Evolutionary conservation across 2,329 filamentous ascomycete species (phyloP), one percentile per base, ranked within the genome.

Genomic region (Acrocalymma vagum): DNA sequence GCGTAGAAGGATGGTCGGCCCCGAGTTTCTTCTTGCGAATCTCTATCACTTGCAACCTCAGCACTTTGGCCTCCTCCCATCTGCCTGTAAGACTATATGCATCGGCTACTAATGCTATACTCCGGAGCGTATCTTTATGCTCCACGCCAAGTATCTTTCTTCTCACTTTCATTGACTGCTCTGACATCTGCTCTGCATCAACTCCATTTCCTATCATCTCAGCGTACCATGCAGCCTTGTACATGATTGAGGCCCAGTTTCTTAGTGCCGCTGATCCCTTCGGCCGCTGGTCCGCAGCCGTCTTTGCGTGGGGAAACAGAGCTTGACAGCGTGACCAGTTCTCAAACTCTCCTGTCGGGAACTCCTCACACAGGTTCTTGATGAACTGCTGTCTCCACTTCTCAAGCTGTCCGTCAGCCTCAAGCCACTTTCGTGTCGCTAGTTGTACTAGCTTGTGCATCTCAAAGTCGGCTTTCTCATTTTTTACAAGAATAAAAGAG

Each of bases 401-500:
- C 20, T 35, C 29, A 20, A 41, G n/a, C 20, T 23, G 9, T 6
- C 38, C 16, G 23, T 41, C 28, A 17, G 36, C 36, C 17, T 21
- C 15, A 14, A 38, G 35, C 35, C 27, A 38, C n/a, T 8, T 25
- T 5, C 35, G 28, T 13, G 16, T 38, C 15, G 35, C 4, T 17
- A 30, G 27, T 16, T 38, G 35, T 16, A 51, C 47, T 8, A 51
- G 34, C 3, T 9, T 20, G 29, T 51, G 44, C 30, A 48, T 35
- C 42, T 48, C 25, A 28, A 34, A 37, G 8, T 5, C 23, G 3
- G 5, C 9, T 7, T 9, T 14, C 7, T 33, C 30, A 15, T 17
- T 22, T 7, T 9, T 34, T 11, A 24, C 16, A 16, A 23, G 18
- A 13, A 51, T 30, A 16, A 51, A 38, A 16, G 38, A 43, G 34